Conservation (phyloP, 345 rosid genomes). For the Arabidopsis arenosa region DNA sequence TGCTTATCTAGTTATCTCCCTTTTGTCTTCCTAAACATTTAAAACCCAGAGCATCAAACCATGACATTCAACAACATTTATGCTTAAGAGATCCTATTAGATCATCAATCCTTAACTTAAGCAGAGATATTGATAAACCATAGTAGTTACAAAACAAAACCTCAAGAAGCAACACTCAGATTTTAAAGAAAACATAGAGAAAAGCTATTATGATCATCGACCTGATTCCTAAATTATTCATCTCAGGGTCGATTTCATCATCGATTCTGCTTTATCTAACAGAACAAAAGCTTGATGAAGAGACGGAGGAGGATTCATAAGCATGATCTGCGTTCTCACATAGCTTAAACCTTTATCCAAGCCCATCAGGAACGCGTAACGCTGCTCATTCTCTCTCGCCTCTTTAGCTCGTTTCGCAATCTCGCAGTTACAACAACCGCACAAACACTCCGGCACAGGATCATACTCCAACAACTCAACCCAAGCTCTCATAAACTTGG, state of each 20-base stretch:
- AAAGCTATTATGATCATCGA: not conserved
- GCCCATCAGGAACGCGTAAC: conserved; percentile 21
- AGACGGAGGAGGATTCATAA: conserved; percentile 29
- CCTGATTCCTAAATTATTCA: not conserved
- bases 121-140: too few species aligned
- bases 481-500: not conserved
- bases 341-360: not conserved
- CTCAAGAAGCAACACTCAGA: too few species aligned
- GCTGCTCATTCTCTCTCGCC: conserved; percentile 26
- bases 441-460: conserved; percentile 4
- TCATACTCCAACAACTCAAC: conserved; percentile 16
- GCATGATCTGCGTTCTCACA: conserved; percentile 2
- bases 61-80: too few species aligned
- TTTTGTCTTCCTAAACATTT: too few species aligned
- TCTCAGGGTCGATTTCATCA: not conserved
- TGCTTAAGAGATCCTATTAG: too few species aligned
- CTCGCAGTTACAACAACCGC: conserved; percentile 21
- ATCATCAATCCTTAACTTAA: too few species aligned
- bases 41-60: too few species aligned
- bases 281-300: not conserved
- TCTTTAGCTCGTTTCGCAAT: not conserved
- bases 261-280: not conserved
- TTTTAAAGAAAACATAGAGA: too few species aligned
- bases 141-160: too few species aligned
- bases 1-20: too few species aligned